Conservation (phyloP, 2,329 filamentous ascomycete genomes). For the Scedosporium aurantiacum region DNA sequence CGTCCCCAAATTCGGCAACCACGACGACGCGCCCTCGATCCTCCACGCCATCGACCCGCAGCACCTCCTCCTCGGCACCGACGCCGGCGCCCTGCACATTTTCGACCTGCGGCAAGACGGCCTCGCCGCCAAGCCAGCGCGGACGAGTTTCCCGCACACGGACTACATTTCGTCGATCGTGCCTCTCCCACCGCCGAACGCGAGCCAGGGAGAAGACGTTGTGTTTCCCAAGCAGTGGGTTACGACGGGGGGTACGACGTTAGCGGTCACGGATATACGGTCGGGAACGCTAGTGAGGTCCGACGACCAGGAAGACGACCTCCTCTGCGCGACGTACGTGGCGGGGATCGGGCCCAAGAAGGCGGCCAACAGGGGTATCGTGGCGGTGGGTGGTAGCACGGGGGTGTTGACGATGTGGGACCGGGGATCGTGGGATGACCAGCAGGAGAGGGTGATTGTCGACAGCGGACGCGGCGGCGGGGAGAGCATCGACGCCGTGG, state of each 20-base stretch:
- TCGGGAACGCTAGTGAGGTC: slow-evolving; percentile 78
- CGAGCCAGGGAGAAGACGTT: slow-evolving; percentile 59
- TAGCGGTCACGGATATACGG: slow-evolving; percentile 81
- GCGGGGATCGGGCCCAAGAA: slow-evolving; percentile 61
- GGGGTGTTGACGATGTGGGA: slow-evolving; percentile 92
- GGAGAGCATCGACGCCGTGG: slow-evolving; percentile 73
- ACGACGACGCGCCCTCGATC: slow-evolving; percentile 64
- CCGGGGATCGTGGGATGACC: slow-evolving; percentile 87
- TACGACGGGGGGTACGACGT: slow-evolving; percentile 80
- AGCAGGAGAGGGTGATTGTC: slow-evolving; percentile 78
- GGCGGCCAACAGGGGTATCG: slow-evolving; percentile 52
- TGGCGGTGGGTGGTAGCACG: slow-evolving; percentile 64
- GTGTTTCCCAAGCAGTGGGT: slow-evolving; percentile 93
- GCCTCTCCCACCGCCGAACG: slow-evolving; percentile 66
- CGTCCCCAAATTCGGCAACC: slow-evolving; percentile 48
- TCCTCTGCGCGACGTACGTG: slow-evolving; percentile 72
- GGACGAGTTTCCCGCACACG: slow-evolving; percentile 77
- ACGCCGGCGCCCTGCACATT: slow-evolving; percentile 80
- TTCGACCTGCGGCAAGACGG: slow-evolving; percentile 62
- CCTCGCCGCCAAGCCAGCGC: slow-evolving; percentile 54
- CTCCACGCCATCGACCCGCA: slow-evolving; percentile 79
- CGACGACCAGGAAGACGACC: slow-evolving; percentile 89
- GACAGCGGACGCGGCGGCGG: slow-evolving; percentile 46
- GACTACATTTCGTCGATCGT: slow-evolving; percentile 88
- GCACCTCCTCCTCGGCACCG: slow-evolving; percentile 77